Conservation (phyloP, 768 basidiomycete species). For the Rhizopogon roseolus region DNA sequence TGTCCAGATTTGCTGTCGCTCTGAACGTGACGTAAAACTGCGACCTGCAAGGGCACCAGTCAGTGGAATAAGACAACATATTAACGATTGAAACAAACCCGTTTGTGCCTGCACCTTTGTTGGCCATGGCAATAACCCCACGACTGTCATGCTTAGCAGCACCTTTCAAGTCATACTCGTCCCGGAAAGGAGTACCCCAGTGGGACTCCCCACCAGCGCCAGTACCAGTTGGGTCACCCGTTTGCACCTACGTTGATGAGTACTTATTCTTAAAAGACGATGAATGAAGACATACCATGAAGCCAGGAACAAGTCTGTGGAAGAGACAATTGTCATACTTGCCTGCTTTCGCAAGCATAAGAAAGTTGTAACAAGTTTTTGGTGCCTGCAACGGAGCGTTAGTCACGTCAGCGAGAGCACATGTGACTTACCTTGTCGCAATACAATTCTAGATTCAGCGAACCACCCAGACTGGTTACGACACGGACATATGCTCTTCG, state of each 20-base stretch:
- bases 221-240: slow-evolving; percentile 95
- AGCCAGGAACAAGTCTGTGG: slow-evolving; percentile 90
- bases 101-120: slow-evolving; percentile 88
- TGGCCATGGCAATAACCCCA: slow-evolving; percentile 92
- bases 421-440: slow-evolving; percentile 69
- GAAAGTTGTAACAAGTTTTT: slow-evolving; percentile 97
- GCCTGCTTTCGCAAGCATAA: slow-evolving; percentile 86
- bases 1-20: slow-evolving; percentile 79
- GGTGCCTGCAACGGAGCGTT: slow-evolving; percentile 61
- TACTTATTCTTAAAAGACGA: not conserved
- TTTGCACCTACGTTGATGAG: slow-evolving; percentile 70
- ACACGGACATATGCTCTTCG: slow-evolving; percentile 95
- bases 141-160: slow-evolving; percentile 85
- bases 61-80: not conserved
- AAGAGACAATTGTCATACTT: slow-evolving; percentile 90
- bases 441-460: slow-evolving; percentile 77
- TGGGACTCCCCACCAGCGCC: slow-evolving; percentile 89
- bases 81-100: slow-evolving; percentile 39
- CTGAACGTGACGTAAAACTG: slow-evolving; percentile 95
- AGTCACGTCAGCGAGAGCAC: not conserved
- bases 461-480: slow-evolving; percentile 88
- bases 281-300: slow-evolving; percentile 60
- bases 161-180: slow-evolving; percentile 85
- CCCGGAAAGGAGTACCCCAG: slow-evolving; percentile 96
- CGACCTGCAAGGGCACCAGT: slow-evolving; percentile 44